These are phyloP conservation scores for Ambrosiella cleistominuta DNA, from an alignment of 2,329 filamentous ascomycete species.

Conservation along the genomic window DNA sequence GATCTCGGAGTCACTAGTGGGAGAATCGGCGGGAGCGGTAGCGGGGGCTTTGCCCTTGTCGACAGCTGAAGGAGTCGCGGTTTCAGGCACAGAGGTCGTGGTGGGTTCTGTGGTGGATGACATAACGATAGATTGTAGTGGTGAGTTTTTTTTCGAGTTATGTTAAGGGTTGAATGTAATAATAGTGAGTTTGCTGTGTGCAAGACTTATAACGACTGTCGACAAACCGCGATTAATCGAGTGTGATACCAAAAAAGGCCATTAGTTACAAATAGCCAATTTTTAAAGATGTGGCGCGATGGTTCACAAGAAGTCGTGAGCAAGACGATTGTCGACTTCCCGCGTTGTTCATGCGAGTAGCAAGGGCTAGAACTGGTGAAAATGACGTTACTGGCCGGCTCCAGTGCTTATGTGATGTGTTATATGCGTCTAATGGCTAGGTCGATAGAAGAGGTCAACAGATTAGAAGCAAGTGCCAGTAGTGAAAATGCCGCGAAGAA, in stretches of 20 bases:
- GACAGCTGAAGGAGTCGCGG: neutral
- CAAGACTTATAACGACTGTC: no score
- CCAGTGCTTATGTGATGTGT: neutral
- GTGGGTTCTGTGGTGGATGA: neutral
- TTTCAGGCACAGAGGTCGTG: neutral
- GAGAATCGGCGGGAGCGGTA: conserved; percentile 13
- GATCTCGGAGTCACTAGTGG: neutral
- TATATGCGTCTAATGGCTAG: neutral
- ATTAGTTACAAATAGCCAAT: no score
- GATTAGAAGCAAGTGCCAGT: neutral
- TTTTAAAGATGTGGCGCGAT: no score
- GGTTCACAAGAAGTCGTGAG: no score
- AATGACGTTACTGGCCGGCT: neutral
- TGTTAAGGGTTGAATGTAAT: no score
- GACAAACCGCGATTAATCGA: no score
- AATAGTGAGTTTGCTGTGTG: no score
- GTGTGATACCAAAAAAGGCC: no score
- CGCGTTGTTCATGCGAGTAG: no score
- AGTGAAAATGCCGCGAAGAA: neutral
- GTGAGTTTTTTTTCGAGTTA: neutral
- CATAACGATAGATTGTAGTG: neutral
- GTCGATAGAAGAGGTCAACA: neutral
- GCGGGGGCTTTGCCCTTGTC: conserved; percentile 14
- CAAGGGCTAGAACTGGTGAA: neutral
- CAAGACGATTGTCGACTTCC: no score